These are phyloP conservation scores for Platanthera zijinensis DNA, from an alignment of 106 monocot species.

Conservation along the genomic window DNA sequence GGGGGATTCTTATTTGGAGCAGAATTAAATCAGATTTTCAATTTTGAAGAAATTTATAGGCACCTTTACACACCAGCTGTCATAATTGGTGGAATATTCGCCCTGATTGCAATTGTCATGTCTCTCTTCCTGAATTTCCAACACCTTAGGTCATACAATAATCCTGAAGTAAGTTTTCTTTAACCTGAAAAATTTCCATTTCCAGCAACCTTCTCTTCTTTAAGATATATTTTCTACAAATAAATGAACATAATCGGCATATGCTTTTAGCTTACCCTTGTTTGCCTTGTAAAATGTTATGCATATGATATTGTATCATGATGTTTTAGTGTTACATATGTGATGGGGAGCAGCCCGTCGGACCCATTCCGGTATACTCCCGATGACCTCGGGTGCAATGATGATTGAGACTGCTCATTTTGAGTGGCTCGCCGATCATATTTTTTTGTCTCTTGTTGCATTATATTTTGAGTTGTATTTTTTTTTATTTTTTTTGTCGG, in stretches of 20 bases:
- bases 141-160: slow-evolving; percentile 68
- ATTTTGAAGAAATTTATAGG: slow-evolving; percentile 33
- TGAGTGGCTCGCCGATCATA: too few species aligned
- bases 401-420: too few species aligned
- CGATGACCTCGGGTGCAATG: too few species aligned
- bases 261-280: background rate
- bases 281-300: background rate
- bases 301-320: background rate
- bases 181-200: background rate
- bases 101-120: slow-evolving; percentile 35
- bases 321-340: background rate
- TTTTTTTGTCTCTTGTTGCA: too few species aligned
- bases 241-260: background rate
- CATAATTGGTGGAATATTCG: slow-evolving; percentile 44
- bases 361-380: too few species aligned
- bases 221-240: background rate
- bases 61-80: slow-evolving; percentile 45
- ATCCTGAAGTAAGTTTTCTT: slow-evolving; percentile 52
- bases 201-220: background rate
- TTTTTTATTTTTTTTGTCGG: too few species aligned
- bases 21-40: slow-evolving; percentile 20
- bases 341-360: too few species aligned
- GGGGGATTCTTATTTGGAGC: slow-evolving; percentile 6
- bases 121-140: slow-evolving; percentile 49
- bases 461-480: too few species aligned